Conservation (phyloP, 108 stramenopile genomes). For the Cyclostephanos tholiformis region DNA sequence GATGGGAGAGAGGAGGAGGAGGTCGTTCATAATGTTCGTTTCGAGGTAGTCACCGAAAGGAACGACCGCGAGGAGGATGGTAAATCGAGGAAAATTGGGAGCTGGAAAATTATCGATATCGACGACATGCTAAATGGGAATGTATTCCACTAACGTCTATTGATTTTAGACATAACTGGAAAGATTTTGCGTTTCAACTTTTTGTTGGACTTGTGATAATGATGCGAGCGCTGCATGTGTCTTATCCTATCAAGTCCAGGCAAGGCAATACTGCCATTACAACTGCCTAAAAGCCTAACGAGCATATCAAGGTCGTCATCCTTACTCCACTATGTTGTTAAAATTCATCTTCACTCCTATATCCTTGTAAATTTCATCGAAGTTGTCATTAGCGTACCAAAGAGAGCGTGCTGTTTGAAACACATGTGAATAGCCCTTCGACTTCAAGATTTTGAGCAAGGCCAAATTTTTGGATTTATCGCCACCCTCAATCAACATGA, state of each 20-base stretch:
- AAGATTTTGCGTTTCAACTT: too few relatives aligned
- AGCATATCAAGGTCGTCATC: too few relatives aligned
- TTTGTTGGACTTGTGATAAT: too few relatives aligned
- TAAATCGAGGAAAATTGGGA: slow-evolving; percentile 24
- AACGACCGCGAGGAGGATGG: slow-evolving; percentile 9
- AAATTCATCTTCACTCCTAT: background rate
- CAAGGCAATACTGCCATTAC: too few relatives aligned
- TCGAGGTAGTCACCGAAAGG: slow-evolving; percentile 51
- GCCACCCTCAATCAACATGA: slow-evolving; percentile 18
- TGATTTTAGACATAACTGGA: too few relatives aligned
- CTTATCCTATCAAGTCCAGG: too few relatives aligned
- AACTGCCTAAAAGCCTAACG: too few relatives aligned
- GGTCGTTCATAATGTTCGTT: slow-evolving; percentile 43
- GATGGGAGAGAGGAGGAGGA: slow-evolving; percentile 36
- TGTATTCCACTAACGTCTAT: slow-evolving; percentile 29
- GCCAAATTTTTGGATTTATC: slow-evolving; percentile 14
- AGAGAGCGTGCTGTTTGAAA: background rate
- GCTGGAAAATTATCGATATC: slow-evolving; percentile 48
- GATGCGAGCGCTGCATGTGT: too few relatives aligned
- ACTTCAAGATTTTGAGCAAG: background rate
- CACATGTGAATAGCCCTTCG: background rate
- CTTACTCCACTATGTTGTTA: too few relatives aligned
- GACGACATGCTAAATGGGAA: slow-evolving; percentile 46
- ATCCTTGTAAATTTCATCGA: slow-evolving; percentile 12
- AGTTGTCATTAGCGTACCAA: slow-evolving; percentile 8